phyloP scores from a whole-genome alignment of 2,329 filamentous ascomycete species.

The Rhynchosporium secalis region DNA sequence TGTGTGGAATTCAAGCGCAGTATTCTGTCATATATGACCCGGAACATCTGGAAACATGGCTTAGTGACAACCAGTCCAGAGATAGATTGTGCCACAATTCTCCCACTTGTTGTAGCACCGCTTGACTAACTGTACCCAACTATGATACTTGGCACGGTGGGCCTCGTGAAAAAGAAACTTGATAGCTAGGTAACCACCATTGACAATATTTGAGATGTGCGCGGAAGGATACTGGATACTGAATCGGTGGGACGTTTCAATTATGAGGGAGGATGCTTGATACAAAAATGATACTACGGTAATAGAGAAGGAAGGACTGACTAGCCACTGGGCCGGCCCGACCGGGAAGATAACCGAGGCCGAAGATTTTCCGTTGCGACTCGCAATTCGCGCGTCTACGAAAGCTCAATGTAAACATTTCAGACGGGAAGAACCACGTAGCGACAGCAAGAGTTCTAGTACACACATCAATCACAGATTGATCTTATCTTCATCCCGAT shows the following conservation, averaged over 20 bases:
- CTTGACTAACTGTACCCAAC: not conserved
- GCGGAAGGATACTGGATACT: too few relatives aligned
- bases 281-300: not conserved
- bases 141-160: not conserved
- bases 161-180: too few relatives aligned
- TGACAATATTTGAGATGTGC: not conserved
- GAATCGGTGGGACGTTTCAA: too few relatives aligned
- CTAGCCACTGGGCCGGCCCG: not conserved
- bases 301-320: not conserved
- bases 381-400: not conserved
- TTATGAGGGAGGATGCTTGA: not conserved
- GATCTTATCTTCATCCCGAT: not conserved
- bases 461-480: not conserved
- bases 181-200: too few relatives aligned
- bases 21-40: constrained; percentile 1
- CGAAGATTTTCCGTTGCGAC: not conserved
- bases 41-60: not conserved
- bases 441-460: not conserved
- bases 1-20: not conserved
- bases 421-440: not conserved
- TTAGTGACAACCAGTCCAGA: constrained; percentile 4
- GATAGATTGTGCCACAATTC: constrained; percentile 5
- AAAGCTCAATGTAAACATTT: not conserved
- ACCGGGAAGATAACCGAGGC: not conserved
- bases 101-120: constrained; percentile 1